Percentiles rank a stretch among this genome's conserved stretches.
Conservation (phyloP, 169 alveolate species). For the Eimeria brunetti region DNA sequence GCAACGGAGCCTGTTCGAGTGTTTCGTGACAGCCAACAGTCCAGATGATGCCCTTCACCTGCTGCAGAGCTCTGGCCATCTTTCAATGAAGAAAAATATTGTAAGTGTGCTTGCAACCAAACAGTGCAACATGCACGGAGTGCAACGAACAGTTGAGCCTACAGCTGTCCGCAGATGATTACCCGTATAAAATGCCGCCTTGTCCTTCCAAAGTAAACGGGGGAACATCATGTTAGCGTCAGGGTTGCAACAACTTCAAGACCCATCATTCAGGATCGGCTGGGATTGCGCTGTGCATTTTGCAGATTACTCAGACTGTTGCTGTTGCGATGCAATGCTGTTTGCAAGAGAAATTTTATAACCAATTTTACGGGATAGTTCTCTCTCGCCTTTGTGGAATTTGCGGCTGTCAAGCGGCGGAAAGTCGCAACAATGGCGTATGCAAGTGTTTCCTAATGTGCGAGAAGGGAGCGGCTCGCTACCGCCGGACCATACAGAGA, state of each 20-base stretch:
- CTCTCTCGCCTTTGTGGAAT: slow-evolving; percentile 74
- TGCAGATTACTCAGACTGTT: slow-evolving; percentile 59
- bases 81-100: not conserved
- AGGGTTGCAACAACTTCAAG: not conserved
- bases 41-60: slow-evolving; percentile 73
- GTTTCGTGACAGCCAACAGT: slow-evolving; percentile 49
- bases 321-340: slow-evolving; percentile 79
- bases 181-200: not conserved
- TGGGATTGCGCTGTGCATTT: not conserved
- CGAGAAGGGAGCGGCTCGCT: slow-evolving; percentile 70
- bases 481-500: slow-evolving; percentile 59
- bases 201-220: not conserved
- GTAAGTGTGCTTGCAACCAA: not conserved
- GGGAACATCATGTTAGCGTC: not conserved
- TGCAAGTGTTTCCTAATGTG: slow-evolving; percentile 65
- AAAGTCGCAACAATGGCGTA: slow-evolving; percentile 3
- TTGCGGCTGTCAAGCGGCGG: slow-evolving; percentile 51
- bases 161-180: not conserved
- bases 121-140: not conserved
- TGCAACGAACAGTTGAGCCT: not conserved
- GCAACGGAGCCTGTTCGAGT: slow-evolving; percentile 70
- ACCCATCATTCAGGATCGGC: not conserved
- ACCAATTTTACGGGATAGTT: slow-evolving; percentile 71
- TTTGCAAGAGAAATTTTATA: slow-evolving; percentile 65
- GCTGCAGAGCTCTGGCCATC: slow-evolving; percentile 36